Evolutionary conservation across 129 eudicot species (phyloP).

Genomic region (Chrysanthemum makinoi): DNA sequence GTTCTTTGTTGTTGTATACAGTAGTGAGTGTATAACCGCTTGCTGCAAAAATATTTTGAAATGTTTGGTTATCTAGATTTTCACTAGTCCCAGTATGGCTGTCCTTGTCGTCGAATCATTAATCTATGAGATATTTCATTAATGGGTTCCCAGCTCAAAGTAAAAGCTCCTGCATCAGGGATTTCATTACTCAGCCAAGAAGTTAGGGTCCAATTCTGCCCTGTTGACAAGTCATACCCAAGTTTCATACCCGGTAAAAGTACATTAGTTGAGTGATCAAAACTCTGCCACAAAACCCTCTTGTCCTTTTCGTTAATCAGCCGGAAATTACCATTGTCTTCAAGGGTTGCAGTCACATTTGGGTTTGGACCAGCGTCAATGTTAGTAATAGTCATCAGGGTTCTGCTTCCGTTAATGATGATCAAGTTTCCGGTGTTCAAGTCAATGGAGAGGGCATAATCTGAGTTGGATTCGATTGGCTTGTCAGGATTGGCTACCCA

Average conservation of each 20-base stretch:
- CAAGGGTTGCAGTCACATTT: constrained; percentile 12
- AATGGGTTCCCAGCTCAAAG: constrained; percentile 22
- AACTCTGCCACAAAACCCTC: constrained; percentile 32
- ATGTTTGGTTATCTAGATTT: neutral
- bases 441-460: constrained; percentile 19
- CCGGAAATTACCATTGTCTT: constrained; percentile 18
- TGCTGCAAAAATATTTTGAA: neutral
- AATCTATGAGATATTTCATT: neutral
- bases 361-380: constrained; percentile 7
- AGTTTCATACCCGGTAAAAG: constrained; percentile 37
- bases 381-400: constrained; percentile 14
- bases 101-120: neutral
- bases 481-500: constrained; percentile 40
- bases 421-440: constrained; percentile 18
- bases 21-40: neutral
- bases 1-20: constrained; percentile 14
- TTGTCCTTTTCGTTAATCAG: constrained; percentile 13
- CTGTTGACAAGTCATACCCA: constrained; percentile 22
- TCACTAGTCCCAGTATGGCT: constrained; percentile 15
- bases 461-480: constrained; percentile 10
- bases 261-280: constrained; percentile 25
- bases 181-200: constrained; percentile 19
- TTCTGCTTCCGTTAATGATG: neutral
- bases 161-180: constrained; percentile 21
- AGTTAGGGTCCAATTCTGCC: too few species aligned